Evolutionary conservation across 2,329 filamentous ascomycete species (phyloP), one percentile per base, ranked within the genome.

Genomic region (Penicillium rolfsii): DNA sequence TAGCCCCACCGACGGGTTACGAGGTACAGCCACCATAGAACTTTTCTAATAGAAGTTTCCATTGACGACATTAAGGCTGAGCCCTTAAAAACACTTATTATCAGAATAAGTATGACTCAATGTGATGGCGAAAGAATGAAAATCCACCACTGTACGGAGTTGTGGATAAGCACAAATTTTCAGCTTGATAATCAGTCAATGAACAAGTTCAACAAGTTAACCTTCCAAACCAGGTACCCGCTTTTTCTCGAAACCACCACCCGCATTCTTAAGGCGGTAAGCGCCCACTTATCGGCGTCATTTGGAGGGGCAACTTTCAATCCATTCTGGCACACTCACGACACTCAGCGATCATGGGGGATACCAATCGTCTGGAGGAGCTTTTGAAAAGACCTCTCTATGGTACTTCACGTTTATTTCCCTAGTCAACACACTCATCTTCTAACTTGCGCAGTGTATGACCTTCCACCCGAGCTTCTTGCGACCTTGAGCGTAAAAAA

Each of bases 381-480:
- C 68, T 83, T 7, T 62, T 84, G 35, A 81, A 79, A 69, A 79
- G 79, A 43, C 81, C 82, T 36, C 71, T 85, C 28, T 85, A 85
- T 71, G 79, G 81, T 83, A 62, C 49, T 76, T 41, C 7, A 49
- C 6, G 1, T 8, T 7, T 2, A 19, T 41, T 4, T n/a, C 16
- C 24, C 40, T 16, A 8, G 6, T 7, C 24, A 33, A 48, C 16
- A 36, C 19, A 16, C 55, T 11, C 57, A 14, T 50, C 30, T 46
- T 19, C 67, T 68, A 68, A 73, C 64, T 59, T 58, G 55, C 52
- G 61, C 73, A 93, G 90, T 94, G 59, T 97, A 93, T 76, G 89
- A 96, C 74, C 85, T 97, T 26, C 91, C 92, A 0, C 81, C 84
- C 61, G 86, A 93, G 73, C 84, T 96, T 50, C 81, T 96, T 38